phyloP scores from a whole-genome alignment of 208 protist genomes.

The Trichomonas gallinae region DNA sequence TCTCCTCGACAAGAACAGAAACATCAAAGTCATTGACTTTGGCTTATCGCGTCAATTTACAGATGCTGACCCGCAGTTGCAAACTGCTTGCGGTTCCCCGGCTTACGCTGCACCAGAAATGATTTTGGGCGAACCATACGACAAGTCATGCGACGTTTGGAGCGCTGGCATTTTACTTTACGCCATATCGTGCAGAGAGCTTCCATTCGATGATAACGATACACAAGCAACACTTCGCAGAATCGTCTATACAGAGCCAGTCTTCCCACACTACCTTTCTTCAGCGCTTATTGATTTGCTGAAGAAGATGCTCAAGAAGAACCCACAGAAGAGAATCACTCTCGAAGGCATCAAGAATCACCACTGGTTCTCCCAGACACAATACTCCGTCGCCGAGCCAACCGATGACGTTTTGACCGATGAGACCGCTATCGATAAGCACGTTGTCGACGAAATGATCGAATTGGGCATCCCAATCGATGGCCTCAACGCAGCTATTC shows the following conservation, averaged over 20 bases:
- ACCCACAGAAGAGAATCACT: neutral
- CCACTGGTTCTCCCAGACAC: neutral
- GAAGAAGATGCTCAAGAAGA: neutral
- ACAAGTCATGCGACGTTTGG: conserved; percentile 7
- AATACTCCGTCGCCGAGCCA: neutral
- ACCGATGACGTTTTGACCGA: neutral
- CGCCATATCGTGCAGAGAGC: neutral
- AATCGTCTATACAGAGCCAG: neutral
- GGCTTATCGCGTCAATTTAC: neutral
- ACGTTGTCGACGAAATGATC: neutral
- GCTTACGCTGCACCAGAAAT: conserved; percentile 24
- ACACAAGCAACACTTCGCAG: neutral
- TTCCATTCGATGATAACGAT: conserved; percentile 4
- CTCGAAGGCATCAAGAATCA: neutral
- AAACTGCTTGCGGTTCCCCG: conserved; percentile 19
- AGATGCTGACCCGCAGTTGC: neutral
- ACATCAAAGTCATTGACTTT: neutral
- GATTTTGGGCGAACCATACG: neutral
- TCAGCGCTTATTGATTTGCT: neutral
- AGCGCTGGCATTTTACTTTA: conserved; percentile 23
- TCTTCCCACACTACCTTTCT: neutral
- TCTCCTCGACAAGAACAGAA: neutral
- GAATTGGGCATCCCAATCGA: neutral
- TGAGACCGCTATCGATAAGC: neutral
- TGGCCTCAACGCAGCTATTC: neutral